Evolutionary conservation across 805 yeast species (phyloP).

Genomic region (Isabelozyma pseudorhagii): DNA sequence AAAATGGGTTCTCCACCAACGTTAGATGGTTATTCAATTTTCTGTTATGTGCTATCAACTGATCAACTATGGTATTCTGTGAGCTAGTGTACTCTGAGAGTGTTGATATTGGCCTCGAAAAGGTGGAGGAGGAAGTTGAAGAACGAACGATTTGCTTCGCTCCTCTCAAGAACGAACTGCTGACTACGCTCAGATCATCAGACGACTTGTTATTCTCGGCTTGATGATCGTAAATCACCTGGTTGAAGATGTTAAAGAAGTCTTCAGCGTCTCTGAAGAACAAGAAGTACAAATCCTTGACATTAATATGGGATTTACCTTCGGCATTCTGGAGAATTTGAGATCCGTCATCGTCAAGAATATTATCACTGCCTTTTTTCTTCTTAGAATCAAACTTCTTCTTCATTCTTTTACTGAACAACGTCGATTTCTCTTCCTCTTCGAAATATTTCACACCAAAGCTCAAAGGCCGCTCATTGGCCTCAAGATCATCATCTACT

Average conservation of each 20-base stretch:
- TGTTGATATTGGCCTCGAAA: constrained; percentile 3
- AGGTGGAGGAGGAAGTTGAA: background rate
- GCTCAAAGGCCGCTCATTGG: constrained; percentile 27
- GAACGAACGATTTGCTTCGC: background rate
- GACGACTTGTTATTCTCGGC: background rate
- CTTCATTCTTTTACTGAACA: constrained; percentile 3
- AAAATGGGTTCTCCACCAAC: too few species aligned
- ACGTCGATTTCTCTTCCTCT: constrained; percentile 2
- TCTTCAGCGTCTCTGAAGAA: constrained; percentile 53
- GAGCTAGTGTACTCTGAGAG: constrained; percentile 7
- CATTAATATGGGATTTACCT: too few species aligned
- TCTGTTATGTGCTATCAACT: background rate
- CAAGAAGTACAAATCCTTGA: constrained; percentile 56
- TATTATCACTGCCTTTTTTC: constrained; percentile 1
- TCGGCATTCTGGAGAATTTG: constrained; percentile 50
- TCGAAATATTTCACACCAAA: constrained; percentile 55
- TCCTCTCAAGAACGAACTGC: background rate
- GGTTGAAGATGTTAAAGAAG: constrained; percentile 38
- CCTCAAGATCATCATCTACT: constrained; percentile 7
- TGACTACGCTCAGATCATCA: background rate
- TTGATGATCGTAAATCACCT: constrained; percentile 14
- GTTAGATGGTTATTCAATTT: too few species aligned
- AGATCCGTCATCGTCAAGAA: background rate
- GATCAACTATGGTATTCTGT: constrained; percentile 6
- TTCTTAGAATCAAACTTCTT: constrained; percentile 6